Evolutionary conservation across 2,329 filamentous ascomycete genomes (phyloP).

Genomic region (Fusarium sp.): DNA sequence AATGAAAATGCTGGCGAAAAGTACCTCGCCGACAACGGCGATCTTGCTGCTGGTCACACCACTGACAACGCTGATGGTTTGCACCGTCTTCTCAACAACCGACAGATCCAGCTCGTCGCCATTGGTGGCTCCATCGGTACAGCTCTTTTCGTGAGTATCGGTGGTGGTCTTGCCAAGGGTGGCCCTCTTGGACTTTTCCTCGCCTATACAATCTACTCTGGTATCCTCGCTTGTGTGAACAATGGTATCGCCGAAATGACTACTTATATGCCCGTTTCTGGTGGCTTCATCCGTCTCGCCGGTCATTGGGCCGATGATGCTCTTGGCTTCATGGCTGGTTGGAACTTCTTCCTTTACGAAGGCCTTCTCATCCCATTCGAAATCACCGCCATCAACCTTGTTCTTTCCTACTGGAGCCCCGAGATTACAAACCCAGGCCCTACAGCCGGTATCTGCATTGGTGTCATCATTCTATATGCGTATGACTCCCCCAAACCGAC

Average conservation of each 20-base stretch:
- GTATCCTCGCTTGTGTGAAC: slow-evolving; percentile 70
- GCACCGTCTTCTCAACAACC: slow-evolving; percentile 63
- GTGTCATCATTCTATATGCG: slow-evolving; percentile 67
- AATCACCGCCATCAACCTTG: slow-evolving; percentile 56
- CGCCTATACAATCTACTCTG: slow-evolving; percentile 67
- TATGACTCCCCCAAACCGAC: slow-evolving; percentile 52
- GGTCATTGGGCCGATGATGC: slow-evolving; percentile 75
- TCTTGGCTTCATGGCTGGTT: slow-evolving; percentile 65
- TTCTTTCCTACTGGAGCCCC: slow-evolving; percentile 55
- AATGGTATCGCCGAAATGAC: slow-evolving; percentile 75
- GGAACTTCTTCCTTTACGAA: slow-evolving; percentile 61
- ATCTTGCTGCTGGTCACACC: slow-evolving; percentile 41
- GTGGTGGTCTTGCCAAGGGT: slow-evolving; percentile 61
- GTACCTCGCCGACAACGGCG: slow-evolving; percentile 41
- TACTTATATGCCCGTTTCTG: slow-evolving; percentile 70
- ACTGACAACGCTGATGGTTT: slow-evolving; percentile 53
- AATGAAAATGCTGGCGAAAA: slow-evolving; percentile 30
- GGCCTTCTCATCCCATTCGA: slow-evolving; percentile 58
- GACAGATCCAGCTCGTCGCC: slow-evolving; percentile 69
- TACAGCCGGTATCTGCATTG: slow-evolving; percentile 71
- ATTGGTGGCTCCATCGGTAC: slow-evolving; percentile 69
- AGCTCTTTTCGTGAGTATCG: slow-evolving; percentile 71
- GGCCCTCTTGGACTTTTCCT: slow-evolving; percentile 65
- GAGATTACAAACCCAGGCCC: slow-evolving; percentile 71
- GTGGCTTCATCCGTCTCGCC: slow-evolving; percentile 73